Evolutionary conservation across 2,329 filamentous ascomycete species (phyloP), one percentile per base, ranked within the genome.

Genomic region (Macrophomina pseudophaseolina): DNA sequence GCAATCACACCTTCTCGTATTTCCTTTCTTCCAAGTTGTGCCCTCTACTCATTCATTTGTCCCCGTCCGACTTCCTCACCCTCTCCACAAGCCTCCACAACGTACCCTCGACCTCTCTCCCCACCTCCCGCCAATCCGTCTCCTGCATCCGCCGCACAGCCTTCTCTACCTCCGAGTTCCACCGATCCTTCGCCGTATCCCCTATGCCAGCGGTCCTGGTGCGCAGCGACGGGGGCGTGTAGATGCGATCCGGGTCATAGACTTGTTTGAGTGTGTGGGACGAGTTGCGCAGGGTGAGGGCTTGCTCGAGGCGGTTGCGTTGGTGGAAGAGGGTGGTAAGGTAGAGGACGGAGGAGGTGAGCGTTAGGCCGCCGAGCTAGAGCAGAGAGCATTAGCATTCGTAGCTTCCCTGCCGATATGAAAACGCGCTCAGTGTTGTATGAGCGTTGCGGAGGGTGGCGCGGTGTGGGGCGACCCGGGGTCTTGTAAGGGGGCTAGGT

Each of bases 351-450:
- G 81, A 77, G 11, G 82, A 79, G 60, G 83, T 84, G 65, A 85
- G 79, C 67, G 83, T 84, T 68, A 84, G 76, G 74, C 83, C 83
- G 72, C 82, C 80, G 67, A 85, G 77, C 83, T 84, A 70, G 23
- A 12, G 11, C 11, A 38, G 23, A 23, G 23, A 23, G 23, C 23
- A 3, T 23, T 23, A 23, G 23, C 23, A 23, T 23, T 23, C 23
- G 0, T 23, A 23, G 23, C 3, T 23, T 23, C 1, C 23, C 23
- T 23, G 23, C 23, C 23, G 23, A 23, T 23, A 23, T 23, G 23
- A 23, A 23, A 23, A 23, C 23, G 23, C 23, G 23, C 23, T 23
- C 23, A 12, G 5, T 16, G 35, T 7, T 35, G 18, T 69, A 16
- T 18, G 12, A 23, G 23, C 11, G 67, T n/a, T 71, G 42, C 70